Evolutionary conservation across 345 rosid genomes (phyloP).

Genomic region (Eucalyptus erythrocorys): DNA sequence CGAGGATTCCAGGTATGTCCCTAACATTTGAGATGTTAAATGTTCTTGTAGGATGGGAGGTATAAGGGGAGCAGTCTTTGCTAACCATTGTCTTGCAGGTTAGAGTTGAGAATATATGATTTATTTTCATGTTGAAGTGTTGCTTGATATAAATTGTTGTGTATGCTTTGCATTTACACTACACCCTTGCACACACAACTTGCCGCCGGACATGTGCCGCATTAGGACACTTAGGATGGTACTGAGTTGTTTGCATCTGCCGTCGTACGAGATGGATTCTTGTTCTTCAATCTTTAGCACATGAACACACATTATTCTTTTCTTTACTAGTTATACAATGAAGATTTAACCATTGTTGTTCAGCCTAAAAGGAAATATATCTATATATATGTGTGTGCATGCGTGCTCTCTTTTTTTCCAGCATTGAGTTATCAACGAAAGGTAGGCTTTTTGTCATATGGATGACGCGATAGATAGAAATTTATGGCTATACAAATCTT

Average conservation of each 20-base stretch:
- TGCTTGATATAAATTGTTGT: too few species aligned
- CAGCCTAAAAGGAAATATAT: background rate
- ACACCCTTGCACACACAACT: too few species aligned
- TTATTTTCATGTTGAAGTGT: too few species aligned
- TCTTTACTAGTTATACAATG: background rate
- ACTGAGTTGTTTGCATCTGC: background rate
- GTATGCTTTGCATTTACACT: too few species aligned
- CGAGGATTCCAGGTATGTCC: too few species aligned
- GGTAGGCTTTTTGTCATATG: background rate
- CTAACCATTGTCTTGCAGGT: too few species aligned
- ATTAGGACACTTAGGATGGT: too few species aligned
- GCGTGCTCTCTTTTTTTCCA: rapidly evolving
- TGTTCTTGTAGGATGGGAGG: too few species aligned
- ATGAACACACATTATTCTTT: background rate
- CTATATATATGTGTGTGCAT: rapidly evolving
- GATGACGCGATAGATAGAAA: background rate
- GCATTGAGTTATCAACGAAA: background rate
- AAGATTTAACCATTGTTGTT: background rate
- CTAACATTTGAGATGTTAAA: too few species aligned
- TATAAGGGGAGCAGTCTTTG: too few species aligned
- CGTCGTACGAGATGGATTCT: background rate
- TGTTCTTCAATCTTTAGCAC: background rate
- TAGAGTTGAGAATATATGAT: too few species aligned
- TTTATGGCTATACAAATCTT: background rate
- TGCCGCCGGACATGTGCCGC: too few species aligned